phyloP scores from a whole-genome alignment of 169 alveolate species.

The Eimeria mitis region DNA sequence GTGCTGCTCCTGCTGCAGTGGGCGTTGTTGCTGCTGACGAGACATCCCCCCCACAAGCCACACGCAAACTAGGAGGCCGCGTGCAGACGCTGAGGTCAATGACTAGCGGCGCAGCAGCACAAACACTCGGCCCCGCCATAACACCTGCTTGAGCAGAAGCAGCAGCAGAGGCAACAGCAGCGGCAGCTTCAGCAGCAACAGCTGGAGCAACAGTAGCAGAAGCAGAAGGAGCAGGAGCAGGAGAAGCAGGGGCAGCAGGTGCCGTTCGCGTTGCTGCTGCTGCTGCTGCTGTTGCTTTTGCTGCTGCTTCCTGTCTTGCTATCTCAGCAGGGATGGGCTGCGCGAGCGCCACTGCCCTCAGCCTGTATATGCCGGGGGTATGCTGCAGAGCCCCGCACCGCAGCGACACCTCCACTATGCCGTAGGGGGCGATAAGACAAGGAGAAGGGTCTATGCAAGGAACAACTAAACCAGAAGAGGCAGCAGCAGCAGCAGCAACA shows the following conservation, averaged over 20 bases:
- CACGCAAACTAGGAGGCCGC: background rate
- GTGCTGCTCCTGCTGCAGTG: slow-evolving; percentile 8
- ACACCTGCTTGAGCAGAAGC: too few species aligned
- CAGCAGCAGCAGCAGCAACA: background rate
- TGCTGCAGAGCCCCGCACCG: slow-evolving; percentile 1
- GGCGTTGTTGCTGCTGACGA: background rate
- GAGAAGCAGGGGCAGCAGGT: background rate
- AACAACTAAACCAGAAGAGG: background rate
- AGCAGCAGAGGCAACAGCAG: background rate
- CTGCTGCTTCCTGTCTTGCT: slow-evolving; percentile 9
- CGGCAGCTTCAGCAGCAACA: background rate
- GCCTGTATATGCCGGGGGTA: background rate
- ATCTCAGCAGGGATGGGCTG: background rate
- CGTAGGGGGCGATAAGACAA: background rate
- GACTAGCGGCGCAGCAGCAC: slow-evolving; percentile 24
- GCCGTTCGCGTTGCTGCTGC: slow-evolving; percentile 6
- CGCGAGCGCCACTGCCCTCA: slow-evolving; percentile 20
- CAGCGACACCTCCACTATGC: background rate
- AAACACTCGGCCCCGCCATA: too few species aligned
- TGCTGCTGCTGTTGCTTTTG: background rate
- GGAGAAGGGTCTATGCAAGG: slow-evolving; percentile 21
- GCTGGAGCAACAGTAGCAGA: background rate
- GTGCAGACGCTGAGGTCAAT: background rate
- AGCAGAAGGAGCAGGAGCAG: background rate
- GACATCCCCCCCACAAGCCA: background rate